Conservation (phyloP, 768 basidiomycete genomes). For the Amanita inopinata region DNA sequence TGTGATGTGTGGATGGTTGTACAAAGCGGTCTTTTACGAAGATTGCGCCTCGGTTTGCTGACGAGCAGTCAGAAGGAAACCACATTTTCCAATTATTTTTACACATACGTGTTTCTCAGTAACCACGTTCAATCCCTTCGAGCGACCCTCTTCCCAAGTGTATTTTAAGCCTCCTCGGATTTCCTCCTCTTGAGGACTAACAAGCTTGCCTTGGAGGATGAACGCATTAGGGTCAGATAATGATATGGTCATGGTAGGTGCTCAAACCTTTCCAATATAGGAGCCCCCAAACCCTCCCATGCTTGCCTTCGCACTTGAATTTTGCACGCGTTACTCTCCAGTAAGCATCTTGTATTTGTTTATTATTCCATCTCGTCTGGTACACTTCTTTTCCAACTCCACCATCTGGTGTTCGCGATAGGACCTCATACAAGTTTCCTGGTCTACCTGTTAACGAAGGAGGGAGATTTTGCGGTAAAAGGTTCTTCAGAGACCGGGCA, state of each 20-base stretch:
- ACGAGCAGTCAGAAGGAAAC: neutral
- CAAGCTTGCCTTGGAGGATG: constrained; percentile 38
- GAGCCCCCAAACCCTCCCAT: constrained; percentile 79
- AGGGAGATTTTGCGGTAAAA: constrained; percentile 50
- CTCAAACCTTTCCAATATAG: constrained; percentile 70
- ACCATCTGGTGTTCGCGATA: constrained; percentile 57
- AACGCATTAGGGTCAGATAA: constrained; percentile 5
- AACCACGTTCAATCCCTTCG: constrained; percentile 14
- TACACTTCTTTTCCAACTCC: constrained; percentile 61
- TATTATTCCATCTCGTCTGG: constrained; percentile 65
- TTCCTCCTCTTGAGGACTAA: constrained; percentile 49
- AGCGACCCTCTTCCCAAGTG: constrained; percentile 54
- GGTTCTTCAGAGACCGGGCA: constrained; percentile 36
- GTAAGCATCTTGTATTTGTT: constrained; percentile 56
- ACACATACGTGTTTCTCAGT: neutral
- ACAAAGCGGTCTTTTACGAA: too few species aligned
- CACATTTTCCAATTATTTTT: neutral
- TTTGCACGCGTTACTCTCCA: constrained; percentile 67
- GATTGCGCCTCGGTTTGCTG: too few species aligned
- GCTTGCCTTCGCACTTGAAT: constrained; percentile 63
- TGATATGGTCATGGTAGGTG: neutral
- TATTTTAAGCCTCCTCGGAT: constrained; percentile 73
- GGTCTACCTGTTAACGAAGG: constrained; percentile 47
- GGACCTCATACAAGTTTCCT: constrained; percentile 62
- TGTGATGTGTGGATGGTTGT: too few species aligned